Percentiles rank a stretch among this genome's conserved stretches.
phyloP scores from a whole-genome alignment of 2,329 filamentous ascomycete species.

The Penicillium sp. region DNA sequence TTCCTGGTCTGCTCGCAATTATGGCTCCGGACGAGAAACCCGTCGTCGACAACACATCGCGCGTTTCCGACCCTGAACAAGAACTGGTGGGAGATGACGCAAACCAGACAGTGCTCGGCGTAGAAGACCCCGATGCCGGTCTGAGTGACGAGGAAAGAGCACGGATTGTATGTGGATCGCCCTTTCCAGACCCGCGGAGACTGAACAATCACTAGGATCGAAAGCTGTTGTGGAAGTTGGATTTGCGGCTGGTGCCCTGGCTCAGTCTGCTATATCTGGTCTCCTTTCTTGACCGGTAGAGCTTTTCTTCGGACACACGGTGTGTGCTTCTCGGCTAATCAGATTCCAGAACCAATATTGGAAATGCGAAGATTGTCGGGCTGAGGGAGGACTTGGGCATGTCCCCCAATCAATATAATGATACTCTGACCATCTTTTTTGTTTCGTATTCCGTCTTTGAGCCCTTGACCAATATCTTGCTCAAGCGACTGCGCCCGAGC shows the following conservation, averaged over 20 bases:
- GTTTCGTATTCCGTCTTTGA: constrained; percentile 77
- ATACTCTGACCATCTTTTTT: constrained; percentile 76
- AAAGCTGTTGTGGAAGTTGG: constrained; percentile 42
- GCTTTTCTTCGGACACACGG: too few species aligned
- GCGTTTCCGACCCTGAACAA: constrained; percentile 21
- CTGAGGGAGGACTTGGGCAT: constrained; percentile 57
- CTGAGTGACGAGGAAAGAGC: constrained; percentile 58
- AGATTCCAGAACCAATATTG: constrained; percentile 60
- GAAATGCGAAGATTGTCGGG: constrained; percentile 61
- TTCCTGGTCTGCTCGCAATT: constrained; percentile 5
- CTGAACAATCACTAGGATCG: constrained; percentile 34
- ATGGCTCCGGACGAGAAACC: constrained; percentile 10
- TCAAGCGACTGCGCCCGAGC: constrained; percentile 69
- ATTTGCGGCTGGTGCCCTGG: constrained; percentile 44
- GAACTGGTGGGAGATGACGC: constrained; percentile 1
- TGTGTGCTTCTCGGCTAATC: not conserved
- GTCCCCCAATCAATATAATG: constrained; percentile 62
- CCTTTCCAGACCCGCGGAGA: not conserved
- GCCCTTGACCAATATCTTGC: constrained; percentile 66
- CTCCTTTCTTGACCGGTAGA: constrained; percentile 37
- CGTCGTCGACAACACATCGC: constrained; percentile 8
- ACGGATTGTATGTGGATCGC: constrained; percentile 48
- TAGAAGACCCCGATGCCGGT: constrained; percentile 57
- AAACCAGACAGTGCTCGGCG: constrained; percentile 12
- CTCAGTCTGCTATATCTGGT: constrained; percentile 44